phyloP scores from a whole-genome alignment of 768 basidiomycete genomes.

The Serendipita sp. region DNA sequence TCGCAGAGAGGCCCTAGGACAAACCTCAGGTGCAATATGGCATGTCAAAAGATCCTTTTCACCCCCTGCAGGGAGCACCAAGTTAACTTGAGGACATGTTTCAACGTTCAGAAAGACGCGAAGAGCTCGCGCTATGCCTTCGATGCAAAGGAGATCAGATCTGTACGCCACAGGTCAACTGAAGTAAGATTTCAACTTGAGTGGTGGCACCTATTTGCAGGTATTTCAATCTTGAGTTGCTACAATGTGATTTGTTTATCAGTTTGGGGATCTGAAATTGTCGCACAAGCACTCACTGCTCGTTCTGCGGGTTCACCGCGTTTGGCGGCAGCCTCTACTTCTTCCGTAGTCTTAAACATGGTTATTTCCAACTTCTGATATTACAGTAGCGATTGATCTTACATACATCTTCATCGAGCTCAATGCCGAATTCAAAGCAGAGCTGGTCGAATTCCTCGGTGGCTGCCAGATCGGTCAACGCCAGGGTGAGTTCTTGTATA shows the following conservation, averaged over 20 bases:
- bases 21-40: conserved; percentile 56
- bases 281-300: conserved; percentile 35
- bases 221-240: conserved; percentile 98
- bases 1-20: conserved; percentile 16
- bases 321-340: conserved; percentile 66
- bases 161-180: conserved; percentile 25
- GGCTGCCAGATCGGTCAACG: conserved; percentile 33
- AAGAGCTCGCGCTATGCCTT: conserved; percentile 82
- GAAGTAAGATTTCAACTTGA: neutral
- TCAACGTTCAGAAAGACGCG: conserved; percentile 63
- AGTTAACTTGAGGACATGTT: conserved; percentile 53
- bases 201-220: conserved; percentile 69
- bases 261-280: neutral
- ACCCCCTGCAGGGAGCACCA: conserved; percentile 56
- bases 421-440: conserved; percentile 94
- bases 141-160: conserved; percentile 95
- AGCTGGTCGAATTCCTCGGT: conserved; percentile 89
- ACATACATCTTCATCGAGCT: conserved; percentile 92
- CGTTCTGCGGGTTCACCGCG: conserved; percentile 75
- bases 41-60: conserved; percentile 50
- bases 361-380: neutral
- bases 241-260: conserved; percentile 22
- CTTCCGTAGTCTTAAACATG: conserved; percentile 59
- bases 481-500: conserved; percentile 8
- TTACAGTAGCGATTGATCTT: conserved; percentile 9